These are phyloP conservation scores for Venturiaceae sp. DNA, from an alignment of 2,329 filamentous ascomycete species.

Conservation along the genomic window DNA sequence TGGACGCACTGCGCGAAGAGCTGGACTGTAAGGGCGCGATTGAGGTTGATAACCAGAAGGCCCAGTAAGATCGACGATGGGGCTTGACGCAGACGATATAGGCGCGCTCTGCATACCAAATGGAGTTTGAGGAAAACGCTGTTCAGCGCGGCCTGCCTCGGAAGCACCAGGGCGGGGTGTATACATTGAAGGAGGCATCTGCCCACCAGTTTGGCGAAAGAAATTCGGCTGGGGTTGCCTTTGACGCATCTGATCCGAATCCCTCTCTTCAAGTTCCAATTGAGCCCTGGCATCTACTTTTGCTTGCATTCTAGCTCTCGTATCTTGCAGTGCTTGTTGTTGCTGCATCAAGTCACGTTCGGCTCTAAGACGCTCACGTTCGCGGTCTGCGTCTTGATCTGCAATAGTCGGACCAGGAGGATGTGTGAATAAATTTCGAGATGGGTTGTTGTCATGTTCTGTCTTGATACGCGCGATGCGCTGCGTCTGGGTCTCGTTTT, in stretches of 20 bases:
- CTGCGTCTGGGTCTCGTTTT: not conserved
- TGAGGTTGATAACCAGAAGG: not conserved
- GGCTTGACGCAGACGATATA: not conserved
- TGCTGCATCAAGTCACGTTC: not conserved
- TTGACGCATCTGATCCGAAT: not conserved
- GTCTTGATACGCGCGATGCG: constrained; percentile 1
- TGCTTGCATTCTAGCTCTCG: not conserved
- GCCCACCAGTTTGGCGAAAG: not conserved
- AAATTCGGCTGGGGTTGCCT: not conserved
- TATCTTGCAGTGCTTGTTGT: not conserved
- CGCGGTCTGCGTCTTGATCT: not conserved
- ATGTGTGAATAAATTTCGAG: not conserved
- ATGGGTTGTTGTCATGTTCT: not conserved
- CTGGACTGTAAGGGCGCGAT: not conserved
- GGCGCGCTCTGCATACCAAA: not conserved
- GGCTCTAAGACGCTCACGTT: constrained; percentile 1
- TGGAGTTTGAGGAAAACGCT: not conserved
- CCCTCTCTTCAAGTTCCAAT: not conserved
- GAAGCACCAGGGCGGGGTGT: not conserved
- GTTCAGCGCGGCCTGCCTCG: not conserved
- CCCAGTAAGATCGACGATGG: constrained; percentile 2
- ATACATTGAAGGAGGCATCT: not conserved
- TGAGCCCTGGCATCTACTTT: not conserved
- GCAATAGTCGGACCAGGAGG: not conserved
- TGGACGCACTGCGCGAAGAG: not conserved